Conservation (phyloP, 768 basidiomycete species). For the Sutorius australiensis region DNA sequence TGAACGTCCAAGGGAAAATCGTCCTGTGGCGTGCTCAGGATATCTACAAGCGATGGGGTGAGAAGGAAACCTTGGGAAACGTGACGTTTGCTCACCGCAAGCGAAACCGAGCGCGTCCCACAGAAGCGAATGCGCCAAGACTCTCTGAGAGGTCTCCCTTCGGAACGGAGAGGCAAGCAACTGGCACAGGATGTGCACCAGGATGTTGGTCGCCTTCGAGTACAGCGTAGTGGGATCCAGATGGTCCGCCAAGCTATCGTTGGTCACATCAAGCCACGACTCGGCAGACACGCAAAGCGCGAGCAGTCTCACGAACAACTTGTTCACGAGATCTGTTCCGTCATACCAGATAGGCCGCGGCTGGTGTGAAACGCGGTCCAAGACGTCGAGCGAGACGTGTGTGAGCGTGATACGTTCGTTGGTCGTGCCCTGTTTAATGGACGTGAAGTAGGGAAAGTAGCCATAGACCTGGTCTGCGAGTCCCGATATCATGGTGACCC, state of each 20-base stretch:
- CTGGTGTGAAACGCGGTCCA: constrained; percentile 47
- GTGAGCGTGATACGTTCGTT: constrained; percentile 57
- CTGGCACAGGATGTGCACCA: constrained; percentile 43
- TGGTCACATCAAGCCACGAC: constrained; percentile 52
- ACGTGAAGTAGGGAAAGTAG: constrained; percentile 51
- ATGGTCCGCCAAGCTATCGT: constrained; percentile 36
- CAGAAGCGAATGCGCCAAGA: constrained; percentile 19
- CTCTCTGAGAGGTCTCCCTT: constrained; percentile 18
- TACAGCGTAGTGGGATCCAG: constrained; percentile 48
- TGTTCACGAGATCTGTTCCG: constrained; percentile 43
- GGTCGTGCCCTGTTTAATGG: constrained; percentile 49
- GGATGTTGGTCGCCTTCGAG: constrained; percentile 41
- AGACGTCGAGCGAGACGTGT: constrained; percentile 50
- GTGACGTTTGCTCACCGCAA: neutral
- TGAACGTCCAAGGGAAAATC: constrained; percentile 37
- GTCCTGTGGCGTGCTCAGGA: constrained; percentile 33
- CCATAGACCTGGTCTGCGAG: constrained; percentile 52
- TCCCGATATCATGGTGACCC: constrained; percentile 48
- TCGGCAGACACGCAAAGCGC: constrained; percentile 55
- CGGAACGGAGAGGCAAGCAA: constrained; percentile 21
- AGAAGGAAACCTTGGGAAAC: neutral
- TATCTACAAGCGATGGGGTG: constrained; percentile 28
- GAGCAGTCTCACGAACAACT: constrained; percentile 48
- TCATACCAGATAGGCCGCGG: constrained; percentile 50
- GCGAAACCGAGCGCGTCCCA: constrained; percentile 19